Base-by-base conservation (phyloP, 306 rosid genomes). In the Gleditsia sinensis region DNA sequence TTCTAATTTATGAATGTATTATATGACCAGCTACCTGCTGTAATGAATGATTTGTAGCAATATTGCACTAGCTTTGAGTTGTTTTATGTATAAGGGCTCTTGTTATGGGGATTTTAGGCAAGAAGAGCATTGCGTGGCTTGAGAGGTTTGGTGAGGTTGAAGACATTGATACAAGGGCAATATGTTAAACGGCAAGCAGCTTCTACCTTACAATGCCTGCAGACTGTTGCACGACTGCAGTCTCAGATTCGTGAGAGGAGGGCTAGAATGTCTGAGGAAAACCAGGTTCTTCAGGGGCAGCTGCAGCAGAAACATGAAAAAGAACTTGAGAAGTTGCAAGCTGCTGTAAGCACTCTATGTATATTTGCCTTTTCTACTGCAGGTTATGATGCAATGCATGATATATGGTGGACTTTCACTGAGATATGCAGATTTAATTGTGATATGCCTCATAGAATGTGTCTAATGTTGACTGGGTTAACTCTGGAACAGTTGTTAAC, bases 111-210 rank as follows among this genome's bases (percentile, higher is more conserved):
- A 7, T 53, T 66, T 56, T 75, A 95, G 98, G 93, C 98, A n/a
- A 87, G 93, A 83, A 90, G 90, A 79, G 83, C 87, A 23, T 79
- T 88, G 78, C 87, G 87, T 30, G 93, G 88, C 39, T 76, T 90
- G 86, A 87, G 85, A 80, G 97, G 97, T 63, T 82, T 95, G 85
- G 92, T 79, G 66, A 87, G 98, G 90, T 80, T 95, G 90, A 92
- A 78, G 69, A 77, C 88, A 23, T 73, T 92, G 87, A 78, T 92
- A n/a, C 75, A 86, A 70, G 96, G 95, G 30, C 91, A 90, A 75
- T 83, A 86, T 27, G 97, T 92, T 67, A 90, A 92, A 83, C 77
- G 96, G 34, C 99, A 95, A 83, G 89, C 91, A 30, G 80, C 91
- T 16, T 82, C 86, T 34, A 82, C 98, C 20, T 87, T 95, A 59